A percentile compares a stretch with the other conserved stretches of the same genome.
phyloP scores from a whole-genome alignment of 2,329 filamentous ascomycete species.

The Fusarium chuoi region DNA sequence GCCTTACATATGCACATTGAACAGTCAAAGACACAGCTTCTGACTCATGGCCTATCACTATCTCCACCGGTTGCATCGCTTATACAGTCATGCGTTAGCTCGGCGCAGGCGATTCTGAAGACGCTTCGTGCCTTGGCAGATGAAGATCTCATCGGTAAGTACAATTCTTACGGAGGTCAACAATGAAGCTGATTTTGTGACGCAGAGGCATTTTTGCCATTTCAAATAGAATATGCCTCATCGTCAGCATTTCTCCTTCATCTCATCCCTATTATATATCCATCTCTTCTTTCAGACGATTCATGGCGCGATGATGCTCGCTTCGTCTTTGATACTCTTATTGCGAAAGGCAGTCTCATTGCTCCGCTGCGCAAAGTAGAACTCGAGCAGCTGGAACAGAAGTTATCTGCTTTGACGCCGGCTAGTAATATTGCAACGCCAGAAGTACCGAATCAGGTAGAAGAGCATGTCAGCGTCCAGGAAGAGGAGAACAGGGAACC shows the following conservation, averaged over 20 bases:
- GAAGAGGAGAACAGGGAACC: not conserved
- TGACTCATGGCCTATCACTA: conserved; percentile 26
- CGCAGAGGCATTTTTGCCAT: conserved; percentile 50
- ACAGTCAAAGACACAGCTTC: conserved; percentile 34
- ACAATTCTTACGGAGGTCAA: rapidly evolving
- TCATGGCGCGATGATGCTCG: conserved; percentile 51
- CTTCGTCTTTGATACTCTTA: conserved; percentile 52
- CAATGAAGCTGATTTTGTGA: rapidly evolving
- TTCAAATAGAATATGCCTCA: conserved; percentile 55
- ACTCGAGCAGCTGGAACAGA: conserved; percentile 51
- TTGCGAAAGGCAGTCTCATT: conserved; percentile 51
- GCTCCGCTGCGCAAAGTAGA: conserved; percentile 52
- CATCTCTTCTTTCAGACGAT: conserved; percentile 48
- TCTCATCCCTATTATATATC: conserved; percentile 48
- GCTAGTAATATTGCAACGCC: conserved; percentile 8
- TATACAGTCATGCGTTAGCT: conserved; percentile 45
- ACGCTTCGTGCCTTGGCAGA: conserved; percentile 43
- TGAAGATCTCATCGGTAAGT: conserved; percentile 44
- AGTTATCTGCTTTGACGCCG: conserved; percentile 49
- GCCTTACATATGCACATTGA: conserved; percentile 48
- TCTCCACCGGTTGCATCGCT: conserved; percentile 43
- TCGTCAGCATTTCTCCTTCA: conserved; percentile 54
- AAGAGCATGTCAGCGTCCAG: not conserved
- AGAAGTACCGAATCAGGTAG: not conserved
- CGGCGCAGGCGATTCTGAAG: conserved; percentile 43